Evolutionary conservation across 2,329 filamentous ascomycete species (phyloP).

Genomic region (Diplodia sapinea): DNA sequence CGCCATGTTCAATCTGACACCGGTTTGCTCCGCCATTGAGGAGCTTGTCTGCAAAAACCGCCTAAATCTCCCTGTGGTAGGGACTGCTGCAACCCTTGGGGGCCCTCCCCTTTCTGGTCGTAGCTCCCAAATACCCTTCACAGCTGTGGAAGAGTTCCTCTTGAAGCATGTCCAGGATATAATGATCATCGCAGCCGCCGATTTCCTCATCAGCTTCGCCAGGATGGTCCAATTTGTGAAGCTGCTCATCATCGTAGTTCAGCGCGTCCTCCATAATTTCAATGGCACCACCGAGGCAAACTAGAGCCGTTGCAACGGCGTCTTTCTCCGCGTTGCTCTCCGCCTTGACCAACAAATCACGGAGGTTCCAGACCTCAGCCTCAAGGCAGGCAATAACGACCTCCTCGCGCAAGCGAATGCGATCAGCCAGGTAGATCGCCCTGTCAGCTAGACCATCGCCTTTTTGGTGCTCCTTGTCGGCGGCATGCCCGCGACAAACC

Average conservation of each 20-base stretch:
- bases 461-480: background rate
- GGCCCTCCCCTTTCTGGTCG: background rate
- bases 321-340: background rate
- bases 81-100: background rate
- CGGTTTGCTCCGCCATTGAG: background rate
- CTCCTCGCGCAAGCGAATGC: background rate
- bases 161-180: background rate
- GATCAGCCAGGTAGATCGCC: background rate
- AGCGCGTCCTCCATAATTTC: background rate
- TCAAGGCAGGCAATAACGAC: background rate
- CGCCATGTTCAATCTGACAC: background rate
- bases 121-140: background rate
- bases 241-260: background rate
- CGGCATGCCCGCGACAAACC: background rate
- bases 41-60: background rate
- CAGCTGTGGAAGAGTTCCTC: background rate
- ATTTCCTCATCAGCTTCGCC: background rate
- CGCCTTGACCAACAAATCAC: background rate
- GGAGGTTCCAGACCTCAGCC: background rate
- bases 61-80: background rate
- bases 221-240: background rate
- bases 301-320: background rate
- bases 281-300: background rate
- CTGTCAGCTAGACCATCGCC: background rate
- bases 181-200: background rate